Conservation (phyloP, 139 green algal species). For the Picocystis salinarum region DNA sequence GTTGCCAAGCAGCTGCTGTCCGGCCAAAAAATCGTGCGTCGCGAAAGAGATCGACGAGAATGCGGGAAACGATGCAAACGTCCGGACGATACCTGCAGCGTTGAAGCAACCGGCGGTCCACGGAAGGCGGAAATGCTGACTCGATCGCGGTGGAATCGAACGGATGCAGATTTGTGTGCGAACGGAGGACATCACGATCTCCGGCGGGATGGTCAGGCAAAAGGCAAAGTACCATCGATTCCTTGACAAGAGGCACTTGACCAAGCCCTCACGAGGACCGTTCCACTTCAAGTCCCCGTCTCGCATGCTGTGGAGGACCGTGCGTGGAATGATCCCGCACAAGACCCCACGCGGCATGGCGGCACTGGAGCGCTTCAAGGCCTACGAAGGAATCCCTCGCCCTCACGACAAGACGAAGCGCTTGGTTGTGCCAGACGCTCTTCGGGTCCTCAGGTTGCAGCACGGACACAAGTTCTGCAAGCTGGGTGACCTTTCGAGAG, state of each 20-base stretch:
- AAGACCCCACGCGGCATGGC: constrained; percentile 81
- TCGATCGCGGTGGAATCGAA: not conserved
- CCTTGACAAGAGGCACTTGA: constrained; percentile 81
- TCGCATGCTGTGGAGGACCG: constrained; percentile 75
- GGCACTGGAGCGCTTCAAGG: constrained; percentile 88
- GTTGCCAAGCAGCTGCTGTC: constrained; percentile 93
- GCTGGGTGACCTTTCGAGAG: constrained; percentile 60
- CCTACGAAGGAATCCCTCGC: constrained; percentile 82
- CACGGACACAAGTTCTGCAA: constrained; percentile 80
- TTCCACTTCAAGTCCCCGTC: constrained; percentile 85
- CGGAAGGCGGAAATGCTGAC: no score
- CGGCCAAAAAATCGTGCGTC: constrained; percentile 84
- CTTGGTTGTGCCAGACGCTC: constrained; percentile 83
- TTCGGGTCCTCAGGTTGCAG: constrained; percentile 72
- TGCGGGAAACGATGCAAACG: no score
- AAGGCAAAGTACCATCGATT: constrained; percentile 93
- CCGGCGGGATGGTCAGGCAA: constrained; percentile 86
- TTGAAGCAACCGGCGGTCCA: no score
- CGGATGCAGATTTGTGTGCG: constrained; percentile 59
- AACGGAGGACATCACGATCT: constrained; percentile 83
- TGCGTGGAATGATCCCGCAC: constrained; percentile 93
- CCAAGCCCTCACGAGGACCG: constrained; percentile 69
- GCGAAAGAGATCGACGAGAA: no score
- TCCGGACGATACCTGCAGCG: no score
- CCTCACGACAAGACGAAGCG: constrained; percentile 76